Conservation (phyloP, 768 basidiomycete species). For the Leccinum longicurvipes region DNA sequence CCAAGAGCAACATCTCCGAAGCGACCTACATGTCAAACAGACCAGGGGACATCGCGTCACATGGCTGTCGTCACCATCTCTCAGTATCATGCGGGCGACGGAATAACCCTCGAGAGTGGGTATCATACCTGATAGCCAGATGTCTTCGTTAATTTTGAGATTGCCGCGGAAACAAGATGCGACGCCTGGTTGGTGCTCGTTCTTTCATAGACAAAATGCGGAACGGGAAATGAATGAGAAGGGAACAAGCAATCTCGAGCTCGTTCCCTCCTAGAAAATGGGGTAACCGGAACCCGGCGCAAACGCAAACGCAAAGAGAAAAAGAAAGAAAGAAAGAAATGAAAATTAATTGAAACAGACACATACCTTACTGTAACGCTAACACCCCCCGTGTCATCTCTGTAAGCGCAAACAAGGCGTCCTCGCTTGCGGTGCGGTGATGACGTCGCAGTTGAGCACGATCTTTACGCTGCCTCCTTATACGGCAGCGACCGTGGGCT, state of each 20-base stretch:
- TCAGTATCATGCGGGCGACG: constrained; percentile 13
- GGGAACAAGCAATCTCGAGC: no score
- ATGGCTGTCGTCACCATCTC: constrained; percentile 5
- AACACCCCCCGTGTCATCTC: constrained; percentile 77
- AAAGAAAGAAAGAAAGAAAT: no score
- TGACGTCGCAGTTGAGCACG: constrained; percentile 73
- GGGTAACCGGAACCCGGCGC: no score
- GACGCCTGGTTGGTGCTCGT: constrained; percentile 7
- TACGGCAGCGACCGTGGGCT: constrained; percentile 80
- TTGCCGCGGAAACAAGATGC: constrained; percentile 41
- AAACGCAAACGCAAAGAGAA: no score
- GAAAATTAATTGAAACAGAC: neutral
- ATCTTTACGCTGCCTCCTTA: constrained; percentile 68
- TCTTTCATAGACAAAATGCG: constrained; percentile 1
- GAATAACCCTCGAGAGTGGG: neutral
- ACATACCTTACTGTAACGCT: constrained; percentile 66
- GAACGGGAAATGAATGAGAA: constrained; percentile 1
- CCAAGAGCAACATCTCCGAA: constrained; percentile 72
- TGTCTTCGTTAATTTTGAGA: constrained; percentile 61
- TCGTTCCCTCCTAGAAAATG: neutral
- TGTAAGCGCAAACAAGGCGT: constrained; percentile 68
- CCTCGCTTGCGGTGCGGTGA: constrained; percentile 65
- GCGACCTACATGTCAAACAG: no score
- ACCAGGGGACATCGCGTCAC: no score
- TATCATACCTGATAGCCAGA: constrained; percentile 69